A percentile compares a stretch with the other conserved stretches of the same genome.
These are phyloP conservation scores for Scutellaria barbata DNA, from an alignment of 257 asterid genomes.

Conservation along the genomic window DNA sequence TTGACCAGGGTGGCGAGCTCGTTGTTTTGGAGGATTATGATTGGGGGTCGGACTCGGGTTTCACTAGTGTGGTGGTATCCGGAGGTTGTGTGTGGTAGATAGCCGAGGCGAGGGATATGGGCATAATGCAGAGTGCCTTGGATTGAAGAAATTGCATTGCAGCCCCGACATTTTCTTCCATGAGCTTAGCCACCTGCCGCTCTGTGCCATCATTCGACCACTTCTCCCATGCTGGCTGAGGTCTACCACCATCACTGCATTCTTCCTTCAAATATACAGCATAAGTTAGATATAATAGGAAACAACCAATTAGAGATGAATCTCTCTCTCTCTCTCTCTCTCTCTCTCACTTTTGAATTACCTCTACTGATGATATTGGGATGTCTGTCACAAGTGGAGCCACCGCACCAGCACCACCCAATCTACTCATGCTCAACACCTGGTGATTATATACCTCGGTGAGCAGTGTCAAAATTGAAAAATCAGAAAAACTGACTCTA, in stretches of 20 bases:
- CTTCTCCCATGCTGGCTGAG: slow-evolving; percentile 93
- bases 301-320: not conserved
- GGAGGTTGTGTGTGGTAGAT: slow-evolving; percentile 82
- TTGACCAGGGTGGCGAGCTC: slow-evolving; percentile 19
- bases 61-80: slow-evolving; percentile 59
- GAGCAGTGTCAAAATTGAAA: slow-evolving; percentile 15
- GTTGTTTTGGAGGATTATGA: slow-evolving; percentile 40
- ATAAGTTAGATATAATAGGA: not conserved
- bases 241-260: slow-evolving; percentile 65
- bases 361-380: slow-evolving; percentile 82
- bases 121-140: slow-evolving; percentile 95
- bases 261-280: slow-evolving; percentile 63
- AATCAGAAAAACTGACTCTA: slow-evolving; percentile 24
- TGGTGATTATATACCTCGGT: slow-evolving; percentile 39
- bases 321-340: not conserved
- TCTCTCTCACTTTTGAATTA: slow-evolving; percentile 25
- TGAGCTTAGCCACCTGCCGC: slow-evolving; percentile 87
- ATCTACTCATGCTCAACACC: slow-evolving; percentile 99
- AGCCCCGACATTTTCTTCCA: slow-evolving; percentile 96
- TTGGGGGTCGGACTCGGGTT: slow-evolving; percentile 72
- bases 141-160: slow-evolving; percentile 98
- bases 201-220: slow-evolving; percentile 98
- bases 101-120: slow-evolving; percentile 88
- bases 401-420: slow-evolving; percentile 97
- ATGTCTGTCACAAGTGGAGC: slow-evolving; percentile 93